Percentiles rank a stretch among this genome's conserved stretches.
phyloP scores from a whole-genome alignment of 768 basidiomycete species.

The Gloeopeniophorella convolvens region DNA sequence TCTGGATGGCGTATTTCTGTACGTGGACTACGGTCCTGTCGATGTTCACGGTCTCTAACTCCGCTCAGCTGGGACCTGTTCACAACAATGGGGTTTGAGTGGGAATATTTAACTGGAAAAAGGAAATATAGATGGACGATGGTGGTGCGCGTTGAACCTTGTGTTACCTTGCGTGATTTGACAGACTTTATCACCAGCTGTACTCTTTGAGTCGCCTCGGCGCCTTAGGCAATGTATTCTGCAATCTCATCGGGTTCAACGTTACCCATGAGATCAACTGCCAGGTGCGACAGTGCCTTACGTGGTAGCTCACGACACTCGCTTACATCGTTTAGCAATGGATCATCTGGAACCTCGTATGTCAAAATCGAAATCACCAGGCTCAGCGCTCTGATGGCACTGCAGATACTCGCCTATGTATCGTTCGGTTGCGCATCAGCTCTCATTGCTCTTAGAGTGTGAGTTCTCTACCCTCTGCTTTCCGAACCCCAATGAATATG shows the following conservation, averaged over 20 bases:
- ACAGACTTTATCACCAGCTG: neutral
- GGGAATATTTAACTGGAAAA: slow-evolving; percentile 1
- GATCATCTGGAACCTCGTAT: slow-evolving; percentile 3
- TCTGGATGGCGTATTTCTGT: slow-evolving; percentile 8
- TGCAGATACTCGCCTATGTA: neutral
- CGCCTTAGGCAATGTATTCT: neutral
- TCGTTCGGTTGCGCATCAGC: slow-evolving; percentile 2
- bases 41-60: neutral
- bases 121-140: slow-evolving; percentile 5
- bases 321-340: neutral
- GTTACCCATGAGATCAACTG: neutral
- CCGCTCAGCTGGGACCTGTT: slow-evolving; percentile 10
- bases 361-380: neutral
- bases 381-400: neutral
- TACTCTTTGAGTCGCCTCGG: slow-evolving; percentile 3
- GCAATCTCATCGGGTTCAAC: slow-evolving; percentile 1
- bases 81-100: slow-evolving; percentile 6
- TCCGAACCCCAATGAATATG: neutral
- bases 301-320: neutral
- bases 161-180: neutral
- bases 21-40: neutral
- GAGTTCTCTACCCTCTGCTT: neutral
- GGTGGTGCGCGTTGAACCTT: neutral
- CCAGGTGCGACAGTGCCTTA: slow-evolving; percentile 1
- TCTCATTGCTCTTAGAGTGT: slow-evolving; percentile 12